Percentiles rank a stretch among this genome's conserved stretches.
phyloP scores from a whole-genome alignment of 164 flowering plant species.

The Magnolia kwangsiensis region DNA sequence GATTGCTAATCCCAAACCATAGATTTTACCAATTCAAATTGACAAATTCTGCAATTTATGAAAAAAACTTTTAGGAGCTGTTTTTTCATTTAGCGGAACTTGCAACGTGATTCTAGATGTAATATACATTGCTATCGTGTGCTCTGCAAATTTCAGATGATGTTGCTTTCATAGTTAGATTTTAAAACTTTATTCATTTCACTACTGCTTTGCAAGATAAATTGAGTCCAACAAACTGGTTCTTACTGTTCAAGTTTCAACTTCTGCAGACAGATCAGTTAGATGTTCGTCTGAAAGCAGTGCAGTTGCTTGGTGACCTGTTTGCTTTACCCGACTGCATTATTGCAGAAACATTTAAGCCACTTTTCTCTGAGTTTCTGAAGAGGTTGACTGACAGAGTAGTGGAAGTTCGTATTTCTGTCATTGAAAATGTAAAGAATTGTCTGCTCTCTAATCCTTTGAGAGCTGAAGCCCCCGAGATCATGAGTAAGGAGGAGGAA shows the following conservation, averaged over 20 bases:
- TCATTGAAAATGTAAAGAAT: conserved; percentile 60
- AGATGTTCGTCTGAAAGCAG: conserved; percentile 75
- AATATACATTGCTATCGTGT: not conserved
- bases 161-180: not conserved
- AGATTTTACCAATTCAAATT: not conserved
- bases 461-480: conserved; percentile 74
- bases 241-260: conserved; percentile 6
- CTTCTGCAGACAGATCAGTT: conserved; percentile 68
- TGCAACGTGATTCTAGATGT: not conserved
- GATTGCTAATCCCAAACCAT: not conserved
- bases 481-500: conserved; percentile 52
- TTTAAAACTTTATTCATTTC: not conserved
- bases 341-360: conserved; percentile 65
- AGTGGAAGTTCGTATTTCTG: conserved; percentile 78
- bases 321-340: conserved; percentile 63
- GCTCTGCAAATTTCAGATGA: not conserved
- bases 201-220: not conserved
- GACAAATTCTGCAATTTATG: conserved; percentile 1
- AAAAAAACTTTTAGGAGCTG: not conserved
- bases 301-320: conserved; percentile 72
- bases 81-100: not conserved
- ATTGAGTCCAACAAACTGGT: not conserved
- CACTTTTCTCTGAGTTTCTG: conserved; percentile 77
- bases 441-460: conserved; percentile 71
- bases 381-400: conserved; percentile 90